Base-by-base conservation (phyloP, 1,284 basidiomycete species). In the Tilletia indica region DNA sequence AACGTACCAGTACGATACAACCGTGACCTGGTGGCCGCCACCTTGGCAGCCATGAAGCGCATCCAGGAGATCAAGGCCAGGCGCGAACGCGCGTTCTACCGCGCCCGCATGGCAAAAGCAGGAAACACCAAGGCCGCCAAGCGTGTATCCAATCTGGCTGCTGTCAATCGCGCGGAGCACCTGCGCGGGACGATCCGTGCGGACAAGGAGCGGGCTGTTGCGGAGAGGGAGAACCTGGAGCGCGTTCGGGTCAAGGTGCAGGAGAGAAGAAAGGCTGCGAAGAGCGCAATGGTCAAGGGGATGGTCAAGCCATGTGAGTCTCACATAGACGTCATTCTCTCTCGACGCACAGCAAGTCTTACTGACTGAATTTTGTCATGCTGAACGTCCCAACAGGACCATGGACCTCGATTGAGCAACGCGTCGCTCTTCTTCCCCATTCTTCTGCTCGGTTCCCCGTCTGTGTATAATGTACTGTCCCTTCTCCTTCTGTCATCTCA, bases 1-100 rank as follows among this genome's bases (percentile, higher is more conserved):
- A 97, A 99, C 85, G 90, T 98, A 16, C 97, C 97, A 39, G 92
- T 99, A 73, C 92, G 95, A 82, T 99, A 99, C 88, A 91, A 99
- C 87, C 91, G 97, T 82, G 93, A 97, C 77, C 87, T 99, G 67
- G 88, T 99, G 71, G 89, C 92, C 83, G 93, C 93, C 1, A 99
- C 97, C n/a, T 89, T 99, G 85, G 91, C 92, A 86, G 97, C 94
- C 34, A 99, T 99, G 92, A 94, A 94, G 86, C 90, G 97, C 75
- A 89, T 99, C 68, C 90, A 91, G 75, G 94, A 98, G 87, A 95
- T 99, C 87, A 93, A 92, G 85, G 88, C 89, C 73, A 90, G 91
- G 83, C 89, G 97, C 85, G 97, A 99, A 85, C 89, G 91, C 75
- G 93, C 93, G n/a, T 99, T 99, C 89, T 99, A 83, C 81, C 78